phyloP scores from a whole-genome alignment of 371 early-diverging fungal genomes.

The Mucor velutinosus region DNA sequence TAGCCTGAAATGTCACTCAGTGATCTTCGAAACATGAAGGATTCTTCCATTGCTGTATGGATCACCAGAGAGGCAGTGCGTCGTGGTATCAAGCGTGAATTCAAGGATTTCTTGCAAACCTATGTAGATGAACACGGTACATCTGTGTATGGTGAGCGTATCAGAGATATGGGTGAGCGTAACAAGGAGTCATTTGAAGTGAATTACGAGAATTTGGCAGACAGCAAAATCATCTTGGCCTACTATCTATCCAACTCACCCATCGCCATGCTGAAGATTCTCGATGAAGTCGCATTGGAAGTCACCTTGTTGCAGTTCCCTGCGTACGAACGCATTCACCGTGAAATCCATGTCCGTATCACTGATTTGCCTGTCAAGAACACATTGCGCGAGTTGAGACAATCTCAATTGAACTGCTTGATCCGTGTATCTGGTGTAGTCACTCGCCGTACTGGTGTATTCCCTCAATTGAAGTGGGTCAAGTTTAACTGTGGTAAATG shows the following conservation, averaged over 20 bases:
- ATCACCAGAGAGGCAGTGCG: conserved; percentile 77
- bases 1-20: conserved; percentile 58
- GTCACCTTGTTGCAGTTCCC: conserved; percentile 90
- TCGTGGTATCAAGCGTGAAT: conserved; percentile 82
- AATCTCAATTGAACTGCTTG: conserved; percentile 92
- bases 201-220: conserved; percentile 79
- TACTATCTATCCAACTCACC: conserved; percentile 91
- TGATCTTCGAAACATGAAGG: conserved; percentile 52
- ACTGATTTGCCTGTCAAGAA: conserved; percentile 87
- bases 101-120: conserved; percentile 85
- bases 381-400: conserved; percentile 91
- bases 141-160: conserved; percentile 92
- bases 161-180: conserved; percentile 88
- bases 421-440: conserved; percentile 97
- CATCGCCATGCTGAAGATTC: conserved; percentile 82
- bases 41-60: conserved; percentile 78
- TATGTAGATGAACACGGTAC: conserved; percentile 84
- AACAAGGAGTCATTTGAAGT: conserved; percentile 91
- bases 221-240: conserved; percentile 79
- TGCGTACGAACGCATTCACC: conserved; percentile 90
- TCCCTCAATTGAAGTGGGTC: conserved; percentile 97
- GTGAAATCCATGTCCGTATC: conserved; percentile 96
- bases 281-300: conserved; percentile 93
- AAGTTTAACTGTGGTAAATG: conserved; percentile 98
- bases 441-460: conserved; percentile 94